A percentile compares a stretch with the other conserved stretches of the same genome.
These are phyloP conservation scores for Acanthamoeba castellanii DNA, from an alignment of 208 protist genomes.

Conservation along the genomic window DNA sequence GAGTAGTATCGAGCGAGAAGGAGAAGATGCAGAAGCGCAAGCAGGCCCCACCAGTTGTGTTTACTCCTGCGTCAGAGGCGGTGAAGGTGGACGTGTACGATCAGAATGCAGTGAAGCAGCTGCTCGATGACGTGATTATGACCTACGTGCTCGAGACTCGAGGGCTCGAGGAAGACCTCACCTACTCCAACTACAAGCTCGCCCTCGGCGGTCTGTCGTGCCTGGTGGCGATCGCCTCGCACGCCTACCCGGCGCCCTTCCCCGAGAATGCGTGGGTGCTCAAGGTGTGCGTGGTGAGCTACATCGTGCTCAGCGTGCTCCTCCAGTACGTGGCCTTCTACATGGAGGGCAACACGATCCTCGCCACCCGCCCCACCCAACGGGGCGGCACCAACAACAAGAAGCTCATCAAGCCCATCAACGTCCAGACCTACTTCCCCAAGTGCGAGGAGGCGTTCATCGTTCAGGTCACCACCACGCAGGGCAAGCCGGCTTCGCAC, in stretches of 20 bases:
- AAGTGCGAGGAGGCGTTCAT: constrained; percentile 54
- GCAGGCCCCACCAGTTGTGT: neutral
- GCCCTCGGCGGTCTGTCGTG: constrained; percentile 30
- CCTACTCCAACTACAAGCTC: constrained; percentile 49
- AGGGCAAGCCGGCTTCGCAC: neutral
- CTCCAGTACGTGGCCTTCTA: constrained; percentile 63
- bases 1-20: neutral
- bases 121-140: constrained; percentile 70
- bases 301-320: constrained; percentile 34
- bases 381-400: neutral
- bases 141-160: constrained; percentile 45
- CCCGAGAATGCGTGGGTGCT: constrained; percentile 40
- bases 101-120: constrained; percentile 69
- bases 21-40: neutral
- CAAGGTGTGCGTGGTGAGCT: constrained; percentile 58
- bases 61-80: neutral
- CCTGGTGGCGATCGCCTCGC: constrained; percentile 14
- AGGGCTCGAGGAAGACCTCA: constrained; percentile 45
- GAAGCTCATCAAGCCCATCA: neutral
- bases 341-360: constrained; percentile 50
- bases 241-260: constrained; percentile 66
- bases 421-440: constrained; percentile 21
- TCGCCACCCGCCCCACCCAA: neutral
- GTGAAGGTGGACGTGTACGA: constrained; percentile 59
- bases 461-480: neutral